Base-by-base conservation (phyloP, 2,329 filamentous ascomycete genomes). In the Sporothrix mexicana region DNA sequence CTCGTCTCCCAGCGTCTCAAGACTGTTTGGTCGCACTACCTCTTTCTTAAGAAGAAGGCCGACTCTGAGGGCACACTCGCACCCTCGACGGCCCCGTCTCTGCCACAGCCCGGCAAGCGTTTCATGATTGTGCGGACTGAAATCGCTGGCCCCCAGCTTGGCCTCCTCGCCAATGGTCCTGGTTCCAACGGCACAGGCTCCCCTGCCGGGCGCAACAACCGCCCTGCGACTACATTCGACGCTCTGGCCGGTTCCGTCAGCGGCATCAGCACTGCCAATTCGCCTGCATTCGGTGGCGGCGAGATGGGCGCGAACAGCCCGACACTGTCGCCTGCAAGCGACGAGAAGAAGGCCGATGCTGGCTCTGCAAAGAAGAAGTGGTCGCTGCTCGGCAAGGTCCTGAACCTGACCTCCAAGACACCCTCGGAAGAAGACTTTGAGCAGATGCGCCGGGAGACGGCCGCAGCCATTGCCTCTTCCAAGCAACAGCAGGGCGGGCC, bases 91-190 rank as follows among this genome's bases (percentile, higher is more conserved):
- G 90, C 90, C 6, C 93, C 95, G n/a, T 94, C 92, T 77, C 91
- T 91, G 73, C 95, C 95, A 6, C 93, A 94, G 2, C 93, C 95
- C 1, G 92, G 93, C 64, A 93, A 95, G 78, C 88, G 93, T 74
- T 93, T 98, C 74, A 89, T 97, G 81, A 97, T 98, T 77, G 92
- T 97, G 76, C 91, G 94, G 73, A 95, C 93, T 75, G 94, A 97
- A 74, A 78, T 87, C 25, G 83, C 83, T 61, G 77, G 80, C 4
- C 80, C 83, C 0, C 86, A 88, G 74, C 81, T 82, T 2, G 85
- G 85, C 7, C 79, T 88, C 53, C 9, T 76, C 73, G 74, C 73
- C 72, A 73, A 72, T 23, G 41, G 41, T 13, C 41, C 17, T 8
- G 23, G 20, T 15, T 51, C 23, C 13, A 53, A n/a, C 4, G 66